Evolutionary conservation across 2,329 filamentous ascomycete genomes (phyloP), one percentile per base, ranked within the genome.

Genomic region (Botrytis elliptica): DNA sequence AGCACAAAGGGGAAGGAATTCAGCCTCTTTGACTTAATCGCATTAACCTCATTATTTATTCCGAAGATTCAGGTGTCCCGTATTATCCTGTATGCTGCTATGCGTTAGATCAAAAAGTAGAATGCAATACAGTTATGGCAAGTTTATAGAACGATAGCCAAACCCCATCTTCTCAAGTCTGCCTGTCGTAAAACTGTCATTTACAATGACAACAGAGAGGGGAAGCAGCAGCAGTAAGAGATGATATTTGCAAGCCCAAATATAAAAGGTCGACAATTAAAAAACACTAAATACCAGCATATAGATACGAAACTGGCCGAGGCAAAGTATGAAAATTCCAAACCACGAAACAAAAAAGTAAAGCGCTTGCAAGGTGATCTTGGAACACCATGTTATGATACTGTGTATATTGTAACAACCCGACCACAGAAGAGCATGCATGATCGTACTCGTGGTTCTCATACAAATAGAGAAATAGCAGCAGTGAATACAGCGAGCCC

Each of bases 61-160:
- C 6, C n/a, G 8, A n/a, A 18, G 0, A 18, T 57, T 7, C 7
- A 33, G 3, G 14, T 16, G 7, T 0, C 1, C 6, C 6, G 14
- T 8, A 8, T 2, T 18, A 18, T 29, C 1, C 14, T 6, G 6
- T 9, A 1, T 4, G 14, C 14, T 29, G 1, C 3, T 57, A 18
- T 33, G 0, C 1, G 14, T 57, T 12, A 0, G 6, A 1, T 29
- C 7, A 57, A 16, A 55, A 29, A 16, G 29, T 29, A 29, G 29
- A 29, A 29, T 29, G 29, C 29, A 29, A 29, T 29, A 29, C 29
- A 29, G 29, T 29, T 29, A 29, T 29, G 29, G 29, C 29, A 29
- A 29, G 0, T 57, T 14, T 7, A 1, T 4, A 57, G 2, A 57
- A 57, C 8, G 0, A 29, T 9, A 29, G 29, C 29, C 29, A 29